Evolutionary conservation across 140 eudicot genomes (phyloP).

Genomic region (Erigeron philadelphicus): DNA sequence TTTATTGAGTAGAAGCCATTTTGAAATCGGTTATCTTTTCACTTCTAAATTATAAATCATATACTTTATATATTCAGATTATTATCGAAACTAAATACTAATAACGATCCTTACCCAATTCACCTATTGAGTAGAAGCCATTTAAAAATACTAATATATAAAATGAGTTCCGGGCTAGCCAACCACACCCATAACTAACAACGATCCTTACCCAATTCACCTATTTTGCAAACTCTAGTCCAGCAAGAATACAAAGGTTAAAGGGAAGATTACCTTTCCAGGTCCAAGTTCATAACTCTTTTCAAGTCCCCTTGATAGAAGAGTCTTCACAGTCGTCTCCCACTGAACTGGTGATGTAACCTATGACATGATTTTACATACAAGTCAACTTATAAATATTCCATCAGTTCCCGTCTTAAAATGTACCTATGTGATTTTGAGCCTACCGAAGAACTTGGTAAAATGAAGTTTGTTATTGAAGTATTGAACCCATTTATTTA

Average conservation of each 20-base stretch:
- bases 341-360: slow-evolving; percentile 97
- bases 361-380: slow-evolving; percentile 32
- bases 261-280: slow-evolving; percentile 60
- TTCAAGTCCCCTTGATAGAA: slow-evolving; percentile 57
- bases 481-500: too few species aligned
- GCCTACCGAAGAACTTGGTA: neutral
- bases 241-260: neutral
- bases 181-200: neutral
- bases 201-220: neutral
- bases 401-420: neutral
- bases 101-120: too few species aligned
- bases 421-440: neutral
- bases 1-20: slow-evolving; percentile 7
- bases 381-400: neutral
- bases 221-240: neutral
- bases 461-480: neutral
- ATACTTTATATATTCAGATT: too few species aligned
- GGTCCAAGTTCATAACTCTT: slow-evolving; percentile 94
- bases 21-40: too few species aligned
- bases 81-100: neutral
- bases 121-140: too few species aligned
- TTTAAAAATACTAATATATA: too few species aligned
- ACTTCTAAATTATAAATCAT: too few species aligned
- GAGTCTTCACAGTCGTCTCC: slow-evolving; percentile 83
- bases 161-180: neutral